Base-by-base conservation (phyloP, 202 grass and related monocot genomes). In the Carex arenaria region DNA sequence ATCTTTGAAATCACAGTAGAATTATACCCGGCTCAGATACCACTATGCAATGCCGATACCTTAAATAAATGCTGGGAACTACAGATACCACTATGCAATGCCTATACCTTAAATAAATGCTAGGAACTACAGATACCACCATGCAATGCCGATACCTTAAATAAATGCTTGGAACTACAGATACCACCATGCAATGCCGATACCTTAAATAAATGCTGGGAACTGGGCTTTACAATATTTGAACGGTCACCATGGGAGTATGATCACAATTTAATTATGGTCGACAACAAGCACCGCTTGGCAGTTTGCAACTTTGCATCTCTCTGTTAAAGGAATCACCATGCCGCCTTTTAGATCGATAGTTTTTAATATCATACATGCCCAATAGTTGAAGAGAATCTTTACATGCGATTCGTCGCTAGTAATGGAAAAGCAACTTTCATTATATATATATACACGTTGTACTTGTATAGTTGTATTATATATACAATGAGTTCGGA, bases 361-460 rank as follows among this genome's bases (percentile, higher is more conserved):
- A 78, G 53, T 38, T 34, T 78, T 36, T 59, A 59, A 78, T 78
- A 78, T 38, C 7, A 59, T 32, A 49, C 11, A 49, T 49, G 5
- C 71, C 47, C 47, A 54, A 54, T 77, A 59, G 73, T 77, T 28
- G 51, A n/a, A 72, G 40, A 59, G 73, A 77, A 77, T 77, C 52
- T 59, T 53, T 11, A 2, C 43, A 23, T 73, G 43, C 69, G 14
- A 59, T 60, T 23, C 32, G 14, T 78, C 53, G 53, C 53, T 38
- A 34, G 15, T 34, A 2, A 2, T 38, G 73, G 73, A 78, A 77
- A 57, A 77, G 73, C 73, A 32, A 59, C 17, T 36, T 77, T 32
- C 4, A 36, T 34, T 26, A 15, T 36, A 77, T 32, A 76, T 10
- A n/a, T 53, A 77, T 56, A n/a, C n/a, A 77, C 5, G 18, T 54